Conservation (phyloP, 352 stramenopile species). For the Phytophthora pseudosyringae region DNA sequence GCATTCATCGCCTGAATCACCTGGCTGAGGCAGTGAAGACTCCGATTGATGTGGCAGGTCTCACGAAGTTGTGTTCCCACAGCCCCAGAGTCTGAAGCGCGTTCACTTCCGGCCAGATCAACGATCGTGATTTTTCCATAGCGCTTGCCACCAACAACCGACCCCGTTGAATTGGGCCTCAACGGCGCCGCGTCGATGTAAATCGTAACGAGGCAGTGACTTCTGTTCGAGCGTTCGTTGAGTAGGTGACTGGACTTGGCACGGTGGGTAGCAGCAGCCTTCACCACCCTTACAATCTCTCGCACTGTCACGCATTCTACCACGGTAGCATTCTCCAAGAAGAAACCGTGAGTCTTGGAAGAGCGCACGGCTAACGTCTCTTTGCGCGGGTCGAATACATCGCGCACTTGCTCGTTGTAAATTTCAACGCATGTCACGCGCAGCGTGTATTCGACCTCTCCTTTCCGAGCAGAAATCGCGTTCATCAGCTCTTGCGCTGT, state of each 20-base stretch:
- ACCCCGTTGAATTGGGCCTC: conserved; percentile 13
- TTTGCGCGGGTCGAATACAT: conserved; percentile 70
- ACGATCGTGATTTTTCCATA: conserved; percentile 84
- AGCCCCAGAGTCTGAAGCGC: conserved; percentile 63
- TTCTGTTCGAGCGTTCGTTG: conserved; percentile 77
- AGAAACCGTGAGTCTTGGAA: conserved; percentile 70
- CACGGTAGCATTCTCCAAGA: conserved; percentile 75
- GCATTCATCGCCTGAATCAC: conserved; percentile 79
- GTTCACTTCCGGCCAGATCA: conserved; percentile 75
- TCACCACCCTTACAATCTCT: conserved; percentile 74
- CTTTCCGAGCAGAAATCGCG: conserved; percentile 42
- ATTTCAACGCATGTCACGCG: conserved; percentile 81
- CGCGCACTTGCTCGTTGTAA: conserved; percentile 77
- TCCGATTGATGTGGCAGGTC: conserved; percentile 83
- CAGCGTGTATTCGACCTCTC: conserved; percentile 59
- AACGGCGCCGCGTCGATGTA: conserved; percentile 71
- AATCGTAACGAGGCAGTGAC: conserved; percentile 80
- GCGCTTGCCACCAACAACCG: conserved; percentile 41
- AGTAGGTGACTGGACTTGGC: conserved; percentile 73
- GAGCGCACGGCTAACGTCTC: conserved; percentile 63
- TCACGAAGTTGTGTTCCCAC: conserved; percentile 73
- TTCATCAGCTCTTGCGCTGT: conserved; percentile 59
- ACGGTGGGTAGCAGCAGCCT: conserved; percentile 63
- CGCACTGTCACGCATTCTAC: conserved; percentile 58
- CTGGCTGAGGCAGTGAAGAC: conserved; percentile 76